Percentiles rank a stretch among this genome's conserved stretches.
Evolutionary conservation across 1,284 basidiomycete species (phyloP).

Genomic region (Quambalaria eucalypti): DNA sequence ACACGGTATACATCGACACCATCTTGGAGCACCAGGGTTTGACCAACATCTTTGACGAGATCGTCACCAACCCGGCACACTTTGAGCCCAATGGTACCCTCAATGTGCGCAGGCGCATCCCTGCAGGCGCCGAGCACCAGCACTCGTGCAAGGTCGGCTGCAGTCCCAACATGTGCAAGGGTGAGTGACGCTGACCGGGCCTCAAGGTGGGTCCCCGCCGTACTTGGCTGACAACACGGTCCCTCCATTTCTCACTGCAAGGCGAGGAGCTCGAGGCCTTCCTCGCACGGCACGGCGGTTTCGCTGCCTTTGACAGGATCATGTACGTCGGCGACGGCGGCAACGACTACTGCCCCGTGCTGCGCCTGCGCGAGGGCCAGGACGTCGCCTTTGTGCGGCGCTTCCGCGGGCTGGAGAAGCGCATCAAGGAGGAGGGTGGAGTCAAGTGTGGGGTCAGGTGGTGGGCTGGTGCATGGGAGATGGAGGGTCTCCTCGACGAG

Average conservation of each 20-base stretch:
- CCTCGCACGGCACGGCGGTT: conserved; percentile 59
- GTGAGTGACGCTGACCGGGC: conserved; percentile 48
- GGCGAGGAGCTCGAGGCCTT: conserved; percentile 81
- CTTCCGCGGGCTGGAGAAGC: conserved; percentile 36
- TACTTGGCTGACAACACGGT: too few species aligned
- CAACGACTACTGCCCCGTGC: conserved; percentile 89
- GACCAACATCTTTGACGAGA: conserved; percentile 59
- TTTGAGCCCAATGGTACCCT: conserved; percentile 69
- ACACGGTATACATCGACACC: conserved; percentile 84
- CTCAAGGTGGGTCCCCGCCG: too few species aligned
- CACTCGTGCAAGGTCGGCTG: conserved; percentile 82
- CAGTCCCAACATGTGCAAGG: conserved; percentile 97
- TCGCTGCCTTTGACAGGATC: conserved; percentile 62
- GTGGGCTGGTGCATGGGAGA: conserved; percentile 45
- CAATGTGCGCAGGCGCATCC: conserved; percentile 66
- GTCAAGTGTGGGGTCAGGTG: conserved; percentile 35
- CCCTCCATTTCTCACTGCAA: conserved; percentile 38
- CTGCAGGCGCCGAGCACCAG: conserved; percentile 59
- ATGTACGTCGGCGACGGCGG: conserved; percentile 88
- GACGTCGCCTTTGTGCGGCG: conserved; percentile 42
- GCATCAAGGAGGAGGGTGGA: conserved; percentile 30
- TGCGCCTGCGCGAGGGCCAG: conserved; percentile 54
- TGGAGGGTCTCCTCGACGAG: conserved; percentile 5
- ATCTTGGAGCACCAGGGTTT: conserved; percentile 17
- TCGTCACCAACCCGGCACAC: conserved; percentile 85